phyloP scores from a whole-genome alignment of 345 rosid species.

The Moricandia arvensis region DNA sequence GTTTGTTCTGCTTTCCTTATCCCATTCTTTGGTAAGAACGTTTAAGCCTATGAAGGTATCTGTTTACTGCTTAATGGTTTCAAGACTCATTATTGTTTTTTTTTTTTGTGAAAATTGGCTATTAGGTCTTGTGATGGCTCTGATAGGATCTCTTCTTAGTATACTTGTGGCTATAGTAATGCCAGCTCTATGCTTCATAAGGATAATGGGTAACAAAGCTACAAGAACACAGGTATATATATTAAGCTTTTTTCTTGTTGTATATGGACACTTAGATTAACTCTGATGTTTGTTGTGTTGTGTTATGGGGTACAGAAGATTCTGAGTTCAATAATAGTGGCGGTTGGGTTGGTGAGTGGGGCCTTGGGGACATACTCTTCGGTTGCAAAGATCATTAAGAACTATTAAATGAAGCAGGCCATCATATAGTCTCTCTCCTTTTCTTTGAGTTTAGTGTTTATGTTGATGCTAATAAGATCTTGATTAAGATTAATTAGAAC shows the following conservation, averaged over 20 bases:
- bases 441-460: constrained; percentile 16
- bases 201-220: constrained; percentile 68
- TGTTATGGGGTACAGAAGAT: constrained; percentile 44
- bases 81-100: background rate
- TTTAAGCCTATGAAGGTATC: background rate
- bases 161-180: constrained; percentile 75
- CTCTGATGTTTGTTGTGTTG: background rate
- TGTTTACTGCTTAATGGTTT: background rate
- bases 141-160: constrained; percentile 85
- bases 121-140: constrained; percentile 82
- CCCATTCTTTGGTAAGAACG: constrained; percentile 79
- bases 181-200: constrained; percentile 79
- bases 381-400: constrained; percentile 40
- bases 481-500: constrained; percentile 4
- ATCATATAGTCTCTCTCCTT: constrained; percentile 9
- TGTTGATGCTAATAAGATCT: constrained; percentile 26
- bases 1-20: constrained; percentile 76
- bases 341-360: constrained; percentile 53
- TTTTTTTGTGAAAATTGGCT: background rate
- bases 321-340: constrained; percentile 41
- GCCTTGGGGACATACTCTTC: constrained; percentile 68
- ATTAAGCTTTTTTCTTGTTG: background rate
- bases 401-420: constrained; percentile 31
- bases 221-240: constrained; percentile 57
- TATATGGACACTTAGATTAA: background rate